Base-by-base conservation (phyloP, 495 filamentous ascomycete species). In the Cercophora sp. region DNA sequence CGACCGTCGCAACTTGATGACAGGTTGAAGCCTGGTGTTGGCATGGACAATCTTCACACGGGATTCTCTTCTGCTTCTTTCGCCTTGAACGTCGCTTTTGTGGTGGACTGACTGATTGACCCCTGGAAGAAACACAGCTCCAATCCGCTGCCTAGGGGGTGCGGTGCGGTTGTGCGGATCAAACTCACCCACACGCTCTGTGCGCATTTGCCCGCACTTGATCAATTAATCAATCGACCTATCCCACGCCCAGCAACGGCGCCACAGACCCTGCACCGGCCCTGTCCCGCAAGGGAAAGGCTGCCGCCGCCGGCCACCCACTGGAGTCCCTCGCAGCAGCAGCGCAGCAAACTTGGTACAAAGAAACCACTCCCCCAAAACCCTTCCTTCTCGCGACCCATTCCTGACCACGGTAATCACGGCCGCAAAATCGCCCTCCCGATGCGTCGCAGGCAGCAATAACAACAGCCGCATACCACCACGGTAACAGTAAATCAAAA, bases 221-320 rank as follows among this genome's bases (percentile, higher is more conserved):
- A 18, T 39, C 40, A 43, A 22, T 43, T 22, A 22, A n/a, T 23
- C 40, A 43, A 43, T 43, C 40, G 23, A 22, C 11, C 40, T 24
- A 43, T 43, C 40, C 40, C 40, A 43, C 40, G 40, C 40, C 40
- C 40, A 43, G 40, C 40, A 20, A 22, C 20, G 40, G 40, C 44
- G 16, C 25, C 44, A 46, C 25, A 32, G 26, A 31, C 44, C 44
- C 44, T 34, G 13, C 26, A 11, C 22, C 22, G 40, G 15, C 22
- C 40, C 44, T 20, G 44, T 47, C 25, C 44, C 44, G 44, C 44
- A 31, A 31, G 34, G n/a, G 44, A 27, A 15, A 24, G 26, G 27
- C 44, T 47, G 44, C 44, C 26, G 25, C 26, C 46, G 35, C 31
- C 47, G 19, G n/a, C 41, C 13, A 32, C 16, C 23, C 24, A 16